phyloP scores from a whole-genome alignment of 2,329 filamentous ascomycete genomes.

The Fusarium sacchari region DNA sequence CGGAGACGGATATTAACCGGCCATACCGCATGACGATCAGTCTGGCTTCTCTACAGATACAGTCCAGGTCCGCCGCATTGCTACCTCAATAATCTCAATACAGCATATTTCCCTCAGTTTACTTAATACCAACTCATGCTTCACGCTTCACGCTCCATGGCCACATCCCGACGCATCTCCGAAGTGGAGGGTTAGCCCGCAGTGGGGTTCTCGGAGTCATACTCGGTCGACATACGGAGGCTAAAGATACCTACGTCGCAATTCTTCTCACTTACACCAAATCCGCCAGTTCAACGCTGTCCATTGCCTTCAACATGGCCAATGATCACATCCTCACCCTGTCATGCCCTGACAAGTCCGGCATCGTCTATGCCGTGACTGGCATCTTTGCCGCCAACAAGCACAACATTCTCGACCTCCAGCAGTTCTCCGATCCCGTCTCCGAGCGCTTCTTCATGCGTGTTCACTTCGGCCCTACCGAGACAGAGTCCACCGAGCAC shows the following conservation, averaged over 20 bases:
- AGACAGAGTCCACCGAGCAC: constrained; percentile 57
- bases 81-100: not conserved
- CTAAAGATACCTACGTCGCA: not conserved
- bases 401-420: constrained; percentile 84
- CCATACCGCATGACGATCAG: not conserved
- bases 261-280: constrained; percentile 10
- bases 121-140: not conserved
- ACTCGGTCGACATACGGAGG: constrained; percentile 14
- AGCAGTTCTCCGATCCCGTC: constrained; percentile 82
- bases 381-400: constrained; percentile 77
- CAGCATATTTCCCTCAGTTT: not conserved
- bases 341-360: constrained; percentile 84
- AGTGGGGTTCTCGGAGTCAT: constrained; percentile 42
- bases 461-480: constrained; percentile 78
- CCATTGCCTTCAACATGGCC: constrained; percentile 49
- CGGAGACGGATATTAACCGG: constrained; percentile 22
- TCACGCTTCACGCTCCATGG: not conserved
- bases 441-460: constrained; percentile 88
- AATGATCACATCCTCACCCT: constrained; percentile 79
- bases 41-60: not conserved
- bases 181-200: constrained; percentile 42
- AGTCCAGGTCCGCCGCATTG: not conserved
- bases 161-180: constrained; percentile 20
- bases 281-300: not conserved
- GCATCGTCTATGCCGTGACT: constrained; percentile 87